phyloP scores from a whole-genome alignment of 257 asterid species.

The Solanum tarijense region DNA sequence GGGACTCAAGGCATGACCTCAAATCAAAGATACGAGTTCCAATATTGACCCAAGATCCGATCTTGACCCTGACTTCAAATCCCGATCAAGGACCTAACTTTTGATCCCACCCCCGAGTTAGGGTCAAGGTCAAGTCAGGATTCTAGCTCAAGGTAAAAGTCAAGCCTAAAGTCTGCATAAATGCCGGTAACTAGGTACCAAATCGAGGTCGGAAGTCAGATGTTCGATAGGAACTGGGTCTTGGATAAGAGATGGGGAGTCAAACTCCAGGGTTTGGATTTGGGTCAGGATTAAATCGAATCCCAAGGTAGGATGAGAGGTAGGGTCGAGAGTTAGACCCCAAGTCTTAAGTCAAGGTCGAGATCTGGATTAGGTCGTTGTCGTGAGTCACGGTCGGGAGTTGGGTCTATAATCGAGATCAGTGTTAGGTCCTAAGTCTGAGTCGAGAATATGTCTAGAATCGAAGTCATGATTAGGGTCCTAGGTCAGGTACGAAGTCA shows the following conservation, averaged over 20 bases:
- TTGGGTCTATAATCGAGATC: not conserved
- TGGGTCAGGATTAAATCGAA: not conserved
- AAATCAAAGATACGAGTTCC: not conserved
- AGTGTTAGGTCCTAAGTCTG: not conserved
- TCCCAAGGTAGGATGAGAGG: not conserved
- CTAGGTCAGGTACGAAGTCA: too few species aligned
- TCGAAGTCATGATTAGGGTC: too few species aligned
- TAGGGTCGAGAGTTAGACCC: not conserved
- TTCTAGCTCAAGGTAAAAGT: not conserved
- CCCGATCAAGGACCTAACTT: not conserved
- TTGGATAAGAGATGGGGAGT: not conserved
- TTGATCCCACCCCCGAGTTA: not conserved
- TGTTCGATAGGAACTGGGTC: not conserved
- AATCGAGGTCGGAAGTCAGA: not conserved
- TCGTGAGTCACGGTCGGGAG: not conserved
- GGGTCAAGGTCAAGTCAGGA: too few species aligned
- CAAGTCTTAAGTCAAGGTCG: not conserved
- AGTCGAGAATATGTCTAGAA: fast-evolving
- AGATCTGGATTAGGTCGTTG: not conserved
- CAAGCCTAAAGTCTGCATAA: not conserved
- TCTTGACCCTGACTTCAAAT: too few species aligned
- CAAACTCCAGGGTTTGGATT: not conserved
- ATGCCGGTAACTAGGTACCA: not conserved
- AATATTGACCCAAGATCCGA: not conserved
- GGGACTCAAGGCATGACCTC: not conserved